A percentile compares a stretch with the other conserved stretches of the same genome.
Evolutionary conservation across 345 rosid genomes (phyloP).

Genomic region (Arabis hirsuta): DNA sequence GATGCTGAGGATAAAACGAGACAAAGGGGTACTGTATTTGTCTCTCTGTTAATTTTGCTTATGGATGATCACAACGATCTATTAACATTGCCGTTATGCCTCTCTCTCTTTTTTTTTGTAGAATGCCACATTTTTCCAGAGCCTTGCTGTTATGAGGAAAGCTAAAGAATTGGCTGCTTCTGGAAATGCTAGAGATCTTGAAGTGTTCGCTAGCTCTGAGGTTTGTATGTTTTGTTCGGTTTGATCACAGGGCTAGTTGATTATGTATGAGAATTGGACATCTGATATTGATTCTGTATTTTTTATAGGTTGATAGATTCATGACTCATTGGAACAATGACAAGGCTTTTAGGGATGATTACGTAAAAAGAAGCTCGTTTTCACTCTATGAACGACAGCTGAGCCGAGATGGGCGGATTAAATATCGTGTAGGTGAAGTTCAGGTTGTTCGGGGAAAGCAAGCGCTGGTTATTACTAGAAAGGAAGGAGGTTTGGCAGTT

Average conservation of each 20-base stretch:
- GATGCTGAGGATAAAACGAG: constrained; percentile 66
- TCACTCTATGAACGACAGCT: constrained; percentile 71
- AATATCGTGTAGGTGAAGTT: constrained; percentile 70
- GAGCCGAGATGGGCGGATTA: constrained; percentile 78
- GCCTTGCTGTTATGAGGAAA: constrained; percentile 49
- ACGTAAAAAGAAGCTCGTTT: constrained; percentile 61
- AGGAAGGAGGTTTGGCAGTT: constrained; percentile 47
- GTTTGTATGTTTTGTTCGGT: constrained; percentile 43
- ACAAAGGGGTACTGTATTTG: constrained; percentile 57
- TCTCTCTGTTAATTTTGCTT: constrained; percentile 5
- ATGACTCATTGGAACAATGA: constrained; percentile 66
- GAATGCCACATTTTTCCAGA: constrained; percentile 58
- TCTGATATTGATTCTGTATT: constrained; percentile 25
- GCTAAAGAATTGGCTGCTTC: constrained; percentile 64
- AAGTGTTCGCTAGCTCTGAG: constrained; percentile 59
- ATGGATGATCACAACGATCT: constrained; percentile 6
- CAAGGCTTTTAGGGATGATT: constrained; percentile 85
- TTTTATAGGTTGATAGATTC: constrained; percentile 68
- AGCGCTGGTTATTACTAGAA: constrained; percentile 32
- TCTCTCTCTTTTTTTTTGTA: constrained; percentile 38
- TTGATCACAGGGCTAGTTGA: constrained; percentile 4
- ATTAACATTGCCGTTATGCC: background rate
- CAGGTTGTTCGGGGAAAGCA: constrained; percentile 46
- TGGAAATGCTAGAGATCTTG: constrained; percentile 58
- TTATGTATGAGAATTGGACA: constrained; percentile 30